Evolutionary conservation across 1,139 yeast genomes (phyloP), one percentile per base, ranked within the genome.

Genomic region (Saccharomycopsis phalli): DNA sequence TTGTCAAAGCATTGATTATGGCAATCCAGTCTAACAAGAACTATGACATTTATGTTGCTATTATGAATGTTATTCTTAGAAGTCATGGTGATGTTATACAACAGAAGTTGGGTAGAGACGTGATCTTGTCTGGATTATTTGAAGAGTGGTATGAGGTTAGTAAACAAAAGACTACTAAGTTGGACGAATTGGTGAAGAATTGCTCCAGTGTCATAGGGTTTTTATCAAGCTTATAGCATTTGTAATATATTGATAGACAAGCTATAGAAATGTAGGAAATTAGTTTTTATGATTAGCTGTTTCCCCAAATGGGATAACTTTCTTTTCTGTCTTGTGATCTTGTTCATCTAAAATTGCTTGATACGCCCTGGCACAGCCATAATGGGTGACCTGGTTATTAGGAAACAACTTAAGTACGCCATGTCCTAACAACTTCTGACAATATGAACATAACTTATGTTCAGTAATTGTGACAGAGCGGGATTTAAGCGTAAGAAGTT

Each of bases 31-130:
- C 67, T n/a, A 80, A 81, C 46, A 59, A 53, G 20, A 75, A 88
- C 59, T 79, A 69, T 52, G 95, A 86, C 51, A 59, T 81, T 27
- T 66, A 74, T 40, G 81, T 87, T 55, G 94, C 95, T 0, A 73
- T 87, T 60, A 76, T 84, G 69, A 67, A 78, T 16, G 69, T 86
- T 66, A 68, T 87, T 46, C 66, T 86, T 48, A 75, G 75, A 54
- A 71, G 70, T 40, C 98, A 93, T 57, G 91, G 91, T 18, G 98
- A 91, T 58, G 77, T 84, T 4, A 62, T 88, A 22, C 74, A 77
- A 50, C 66, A 61, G 23, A 63, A 67, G 44, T 55, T 60, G 32
- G 60, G 61, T 2, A 57, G 59, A 14, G 69, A 66, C 49, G 53
- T 18, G 13, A 54, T 48, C 3, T 60, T 77, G 28, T 61, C 59